Percentiles rank a stretch among this genome's conserved stretches.
Evolutionary conservation across 257 asterid species (phyloP).

Genomic region (Scutellaria galericulata): DNA sequence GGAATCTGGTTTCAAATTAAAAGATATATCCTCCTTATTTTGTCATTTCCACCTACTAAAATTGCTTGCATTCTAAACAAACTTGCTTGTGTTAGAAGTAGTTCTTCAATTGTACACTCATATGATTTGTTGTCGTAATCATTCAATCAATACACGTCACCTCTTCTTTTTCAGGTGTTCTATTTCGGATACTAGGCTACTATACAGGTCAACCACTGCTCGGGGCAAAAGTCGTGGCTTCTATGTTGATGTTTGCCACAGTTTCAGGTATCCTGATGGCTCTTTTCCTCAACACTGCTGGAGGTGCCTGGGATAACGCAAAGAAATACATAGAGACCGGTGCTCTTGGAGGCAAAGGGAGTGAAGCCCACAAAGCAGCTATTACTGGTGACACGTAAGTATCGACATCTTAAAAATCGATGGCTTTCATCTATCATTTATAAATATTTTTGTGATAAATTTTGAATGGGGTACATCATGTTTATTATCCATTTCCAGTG

Average conservation of each 20-base stretch:
- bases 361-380: constrained; percentile 97
- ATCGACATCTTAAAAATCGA: background rate
- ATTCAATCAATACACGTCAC: background rate
- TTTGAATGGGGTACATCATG: background rate
- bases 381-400: constrained; percentile 99
- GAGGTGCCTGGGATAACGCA: constrained; percentile 99
- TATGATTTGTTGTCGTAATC: background rate
- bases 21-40: no score
- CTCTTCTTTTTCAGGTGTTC: constrained; percentile 53
- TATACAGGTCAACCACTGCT: constrained; percentile 94
- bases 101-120: background rate
- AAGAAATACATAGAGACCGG: constrained; percentile 98
- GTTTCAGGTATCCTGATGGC: constrained; percentile 99
- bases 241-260: constrained; percentile 98
- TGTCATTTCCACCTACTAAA: no score
- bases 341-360: constrained; percentile 99
- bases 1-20: background rate
- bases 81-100: background rate
- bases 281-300: constrained; percentile 95
- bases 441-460: background rate
- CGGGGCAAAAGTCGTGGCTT: constrained; percentile 97
- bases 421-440: background rate
- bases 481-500: constrained; percentile 51
- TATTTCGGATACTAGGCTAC: constrained; percentile 86
- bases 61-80: background rate